These are phyloP conservation scores for Xylariaceae sp. DNA, from an alignment of 2,329 filamentous ascomycete species.

Conservation along the genomic window DNA sequence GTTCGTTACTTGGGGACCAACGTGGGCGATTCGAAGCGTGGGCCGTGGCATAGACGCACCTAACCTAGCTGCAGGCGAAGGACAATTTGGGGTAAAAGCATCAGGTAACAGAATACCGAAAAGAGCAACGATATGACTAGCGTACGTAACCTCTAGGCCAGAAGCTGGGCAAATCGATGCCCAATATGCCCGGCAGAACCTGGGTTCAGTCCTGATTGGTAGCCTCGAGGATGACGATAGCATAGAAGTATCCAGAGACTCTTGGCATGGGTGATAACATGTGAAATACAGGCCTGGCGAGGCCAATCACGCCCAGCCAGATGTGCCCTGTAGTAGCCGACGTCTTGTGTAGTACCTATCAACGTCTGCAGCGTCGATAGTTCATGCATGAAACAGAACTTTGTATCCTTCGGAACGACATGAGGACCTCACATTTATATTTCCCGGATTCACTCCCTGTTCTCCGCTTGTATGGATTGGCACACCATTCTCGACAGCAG, in stretches of 20 bases:
- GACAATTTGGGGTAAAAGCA: no score
- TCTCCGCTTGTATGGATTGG: neutral
- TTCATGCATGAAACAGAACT: constrained; percentile 1
- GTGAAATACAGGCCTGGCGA: neutral
- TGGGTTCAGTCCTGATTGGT: neutral
- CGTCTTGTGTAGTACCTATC: neutral
- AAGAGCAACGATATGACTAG: neutral
- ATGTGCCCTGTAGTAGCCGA: neutral
- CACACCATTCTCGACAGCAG: neutral
- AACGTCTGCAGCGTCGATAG: neutral
- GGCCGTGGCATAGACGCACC: neutral
- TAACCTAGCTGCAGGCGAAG: neutral
- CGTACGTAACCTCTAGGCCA: neutral
- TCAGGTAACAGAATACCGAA: neutral
- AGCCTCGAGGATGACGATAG: neutral
- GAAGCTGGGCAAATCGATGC: neutral
- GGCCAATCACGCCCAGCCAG: neutral
- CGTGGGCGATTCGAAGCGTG: neutral
- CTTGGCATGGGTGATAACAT: neutral
- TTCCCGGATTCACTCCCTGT: neutral
- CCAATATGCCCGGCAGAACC: neutral
- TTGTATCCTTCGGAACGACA: neutral
- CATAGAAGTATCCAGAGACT: neutral
- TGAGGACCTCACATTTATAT: neutral
- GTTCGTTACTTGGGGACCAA: neutral